Base-by-base conservation (phyloP, 306 rosid species). In the Lathyrus aphaca region DNA sequence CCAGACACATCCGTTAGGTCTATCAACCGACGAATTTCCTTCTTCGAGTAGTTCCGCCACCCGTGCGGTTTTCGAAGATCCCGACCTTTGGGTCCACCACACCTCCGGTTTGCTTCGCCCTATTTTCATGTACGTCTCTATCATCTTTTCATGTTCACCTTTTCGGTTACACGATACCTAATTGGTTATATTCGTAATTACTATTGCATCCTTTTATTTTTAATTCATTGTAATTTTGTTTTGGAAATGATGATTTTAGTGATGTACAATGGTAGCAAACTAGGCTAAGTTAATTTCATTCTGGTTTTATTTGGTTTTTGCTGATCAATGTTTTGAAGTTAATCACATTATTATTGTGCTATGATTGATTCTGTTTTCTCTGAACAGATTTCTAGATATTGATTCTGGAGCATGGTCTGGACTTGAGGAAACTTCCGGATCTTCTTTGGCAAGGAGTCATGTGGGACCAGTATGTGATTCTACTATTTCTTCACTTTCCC, bases 361-460 rank as follows among this genome's bases (percentile, higher is more conserved):
- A 18, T 17, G 5, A 2, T 61, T 23, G 50, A 5, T 40, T 12
- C 19, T 37, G 3, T 40, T 40, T 38, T 56, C 15, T 15, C 25
- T 69, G 77, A 45, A 23, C 69, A 92, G 98, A 81, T 85, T 80
- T 75, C 78, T 90, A 32, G 90, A 79, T 66, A 88, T 92, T 74
- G 86, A 86, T 66, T 60, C 89, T 37, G 82, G 49, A 15, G 96
- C 98, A 32, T 92, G 98, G 96, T 72, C 91, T 66, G 98, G 93
- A 51, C 86, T 92, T 57, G 91, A 86, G 79, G 96, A 92, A 86
- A 90, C 96, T 15, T 86, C 96, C 59, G 96, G 90, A n/a, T 72
- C 84, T 66, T 19, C 89, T 72, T 68, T 78, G n/a, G 89, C 91
- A 70, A 64, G 80, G 17, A 83, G 80, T 76, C 96, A 87, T 49